Base-by-base conservation (phyloP, 495 filamentous ascomycete genomes). In the Apiosordaria backusii region DNA sequence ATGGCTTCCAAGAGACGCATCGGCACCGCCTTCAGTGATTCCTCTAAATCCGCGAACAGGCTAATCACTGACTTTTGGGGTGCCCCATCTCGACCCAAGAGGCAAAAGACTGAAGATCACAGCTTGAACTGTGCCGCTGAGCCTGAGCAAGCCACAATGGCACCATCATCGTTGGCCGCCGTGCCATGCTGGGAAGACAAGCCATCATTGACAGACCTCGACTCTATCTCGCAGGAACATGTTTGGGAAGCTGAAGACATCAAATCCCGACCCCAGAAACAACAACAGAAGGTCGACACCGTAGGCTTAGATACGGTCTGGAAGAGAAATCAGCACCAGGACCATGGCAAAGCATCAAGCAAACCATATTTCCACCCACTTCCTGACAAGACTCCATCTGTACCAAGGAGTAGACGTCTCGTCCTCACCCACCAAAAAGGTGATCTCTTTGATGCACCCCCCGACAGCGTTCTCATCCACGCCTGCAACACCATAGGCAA, bases 401-500 rank as follows among this genome's bases (percentile, higher is more conserved):
- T 15, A 40, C 21, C n/a, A 21, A 50, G 19, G 19, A 22, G 65
- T 63, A 15, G 26, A 57, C 45, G 24, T 15, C 61, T 73, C 66
- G 65, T 27, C 60, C 52, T 72, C 29, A 55, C 57, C 26, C 57
- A 71, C 27, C 50, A 65, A 6, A 15, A 22, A 0, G 69, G 67
- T 61, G 63, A 77, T 63, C 50, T 75, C 55, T 76, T 76, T 65
- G 50, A 61, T 23, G 69, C 69, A n/a, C 72, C 74, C 5, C 64
- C 67, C 19, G 57, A 65, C 50, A 61, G 70, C 5, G 63, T 75
- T 45, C 64, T 77, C 52, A 76, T 76, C 65, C 69, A 73, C 69
- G 67, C 74, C 24, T 76, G 74, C 67, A 76, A 75, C 65, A 19
- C 50, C 45, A 7, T 65, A 13, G 74, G 72, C 45, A 62, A 61